phyloP scores from a whole-genome alignment of 495 filamentous ascomycete genomes.

The Xylaria palmicola region DNA sequence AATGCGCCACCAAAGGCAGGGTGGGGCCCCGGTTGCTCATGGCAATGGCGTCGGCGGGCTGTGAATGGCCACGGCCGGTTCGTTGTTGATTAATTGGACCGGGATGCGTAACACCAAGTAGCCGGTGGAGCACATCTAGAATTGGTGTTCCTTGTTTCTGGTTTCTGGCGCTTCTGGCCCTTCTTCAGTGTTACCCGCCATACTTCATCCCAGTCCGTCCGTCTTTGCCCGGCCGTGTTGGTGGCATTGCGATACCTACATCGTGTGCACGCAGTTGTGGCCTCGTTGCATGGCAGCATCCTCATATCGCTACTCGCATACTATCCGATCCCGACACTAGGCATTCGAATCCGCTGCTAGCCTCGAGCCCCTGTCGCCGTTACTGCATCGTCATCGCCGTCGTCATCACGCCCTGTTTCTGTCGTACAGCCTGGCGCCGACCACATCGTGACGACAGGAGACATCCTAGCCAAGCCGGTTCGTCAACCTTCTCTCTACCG shows the following conservation, averaged over 20 bases:
- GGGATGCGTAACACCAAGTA: not conserved
- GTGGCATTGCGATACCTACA: not conserved
- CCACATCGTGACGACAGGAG: not conserved
- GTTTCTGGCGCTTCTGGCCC: too few relatives aligned
- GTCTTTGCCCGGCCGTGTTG: not conserved
- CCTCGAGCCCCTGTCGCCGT: not conserved
- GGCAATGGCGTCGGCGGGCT: conserved; percentile 9
- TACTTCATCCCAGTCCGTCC: too few relatives aligned
- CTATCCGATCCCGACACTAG: not conserved
- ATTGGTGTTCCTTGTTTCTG: too few relatives aligned
- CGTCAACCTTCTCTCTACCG: not conserved
- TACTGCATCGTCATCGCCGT: conserved; percentile 7
- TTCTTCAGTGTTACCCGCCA: too few relatives aligned
- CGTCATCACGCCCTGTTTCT: not conserved
- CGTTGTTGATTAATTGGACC: conserved; percentile 9
- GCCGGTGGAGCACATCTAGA: too few relatives aligned
- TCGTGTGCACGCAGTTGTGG: too few relatives aligned
- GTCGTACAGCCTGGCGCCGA: not conserved
- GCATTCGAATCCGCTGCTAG: not conserved
- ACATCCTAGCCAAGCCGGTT: not conserved
- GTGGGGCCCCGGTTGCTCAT: conserved; percentile 15
- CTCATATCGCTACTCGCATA: not conserved
- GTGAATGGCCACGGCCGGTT: conserved; percentile 7
- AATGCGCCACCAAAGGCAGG: too few relatives aligned
- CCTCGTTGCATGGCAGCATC: too few relatives aligned